These are phyloP conservation scores for Thelonectria discophora DNA, from an alignment of 2,329 filamentous ascomycete species.

Conservation along the genomic window DNA sequence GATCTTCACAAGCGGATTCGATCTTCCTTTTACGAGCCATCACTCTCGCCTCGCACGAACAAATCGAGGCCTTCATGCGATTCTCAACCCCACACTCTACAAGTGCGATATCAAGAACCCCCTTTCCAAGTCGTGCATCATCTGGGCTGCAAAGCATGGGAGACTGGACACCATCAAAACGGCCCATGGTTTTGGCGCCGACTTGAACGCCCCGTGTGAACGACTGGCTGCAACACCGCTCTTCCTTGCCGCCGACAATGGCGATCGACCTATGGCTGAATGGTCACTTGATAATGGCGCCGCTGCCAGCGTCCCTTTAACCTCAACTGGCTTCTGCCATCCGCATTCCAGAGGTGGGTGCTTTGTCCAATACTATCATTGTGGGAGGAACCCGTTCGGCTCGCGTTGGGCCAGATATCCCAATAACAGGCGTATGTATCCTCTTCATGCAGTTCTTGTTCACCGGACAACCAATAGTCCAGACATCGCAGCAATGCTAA, in stretches of 20 bases:
- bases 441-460: slow-evolving; percentile 19
- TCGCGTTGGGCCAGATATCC: no score
- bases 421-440: neutral
- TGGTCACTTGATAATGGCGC: slow-evolving; percentile 23
- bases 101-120: slow-evolving; percentile 6
- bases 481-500: slow-evolving; percentile 15
- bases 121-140: slow-evolving; percentile 11
- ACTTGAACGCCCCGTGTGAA: slow-evolving; percentile 14
- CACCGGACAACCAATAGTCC: neutral
- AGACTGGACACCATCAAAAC: slow-evolving; percentile 19
- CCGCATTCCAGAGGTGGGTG: no score
- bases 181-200: slow-evolving; percentile 15
- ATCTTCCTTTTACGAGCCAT: slow-evolving; percentile 3
- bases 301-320: slow-evolving; percentile 14
- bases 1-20: neutral
- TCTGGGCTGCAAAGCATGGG: slow-evolving; percentile 19
- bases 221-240: slow-evolving; percentile 16
- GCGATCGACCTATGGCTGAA: slow-evolving; percentile 22
- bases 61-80: slow-evolving; percentile 15
- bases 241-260: slow-evolving; percentile 22
- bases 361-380: no score
- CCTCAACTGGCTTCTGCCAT: neutral
- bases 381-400: no score
- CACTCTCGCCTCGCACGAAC: slow-evolving; percentile 22
- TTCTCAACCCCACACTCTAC: slow-evolving; percentile 19